Conservation (phyloP, 495 filamentous ascomycete species). For the Bathelium albidoporum region DNA sequence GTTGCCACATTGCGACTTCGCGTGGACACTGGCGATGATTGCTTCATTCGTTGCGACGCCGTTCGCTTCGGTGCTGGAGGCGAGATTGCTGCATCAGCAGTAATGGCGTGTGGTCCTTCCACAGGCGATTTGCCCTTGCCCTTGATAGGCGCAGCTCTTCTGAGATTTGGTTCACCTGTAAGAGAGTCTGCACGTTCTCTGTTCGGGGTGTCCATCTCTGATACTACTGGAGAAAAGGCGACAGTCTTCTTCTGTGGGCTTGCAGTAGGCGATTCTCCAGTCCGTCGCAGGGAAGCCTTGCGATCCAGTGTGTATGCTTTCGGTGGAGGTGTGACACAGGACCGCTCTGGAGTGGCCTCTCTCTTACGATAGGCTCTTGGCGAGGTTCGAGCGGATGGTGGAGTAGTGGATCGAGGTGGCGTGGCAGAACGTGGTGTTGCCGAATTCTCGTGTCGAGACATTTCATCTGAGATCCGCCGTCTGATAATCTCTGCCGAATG, state of each 20-base stretch:
- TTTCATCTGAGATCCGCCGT: conserved; percentile 1
- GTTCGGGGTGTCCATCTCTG: neutral
- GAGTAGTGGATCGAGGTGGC: neutral
- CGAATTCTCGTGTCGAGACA: neutral
- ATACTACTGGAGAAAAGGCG: conserved; percentile 3
- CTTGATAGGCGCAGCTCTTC: neutral
- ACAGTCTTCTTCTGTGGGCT: conserved; percentile 3
- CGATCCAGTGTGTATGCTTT: conserved; percentile 1
- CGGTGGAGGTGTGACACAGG: neutral
- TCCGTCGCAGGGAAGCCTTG: neutral
- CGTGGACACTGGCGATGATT: neutral
- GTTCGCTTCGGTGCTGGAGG: neutral
- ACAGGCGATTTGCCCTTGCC: neutral
- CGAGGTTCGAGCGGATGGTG: neutral
- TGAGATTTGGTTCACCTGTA: neutral
- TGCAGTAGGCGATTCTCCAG: neutral
- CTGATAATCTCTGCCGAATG: neutral
- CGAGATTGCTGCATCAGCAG: neutral
- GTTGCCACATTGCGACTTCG: conserved; percentile 2
- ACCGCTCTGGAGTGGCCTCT: neutral
- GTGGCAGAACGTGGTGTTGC: neutral
- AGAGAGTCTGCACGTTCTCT: neutral
- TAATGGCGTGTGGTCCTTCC: neutral
- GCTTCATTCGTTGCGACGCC: neutral
- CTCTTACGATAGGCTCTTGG: neutral